Percentiles rank a stretch among this genome's conserved stretches.
Evolutionary conservation across 192 early-diverging fungal species (phyloP).

Genomic region (Linnemannia elongata): DNA sequence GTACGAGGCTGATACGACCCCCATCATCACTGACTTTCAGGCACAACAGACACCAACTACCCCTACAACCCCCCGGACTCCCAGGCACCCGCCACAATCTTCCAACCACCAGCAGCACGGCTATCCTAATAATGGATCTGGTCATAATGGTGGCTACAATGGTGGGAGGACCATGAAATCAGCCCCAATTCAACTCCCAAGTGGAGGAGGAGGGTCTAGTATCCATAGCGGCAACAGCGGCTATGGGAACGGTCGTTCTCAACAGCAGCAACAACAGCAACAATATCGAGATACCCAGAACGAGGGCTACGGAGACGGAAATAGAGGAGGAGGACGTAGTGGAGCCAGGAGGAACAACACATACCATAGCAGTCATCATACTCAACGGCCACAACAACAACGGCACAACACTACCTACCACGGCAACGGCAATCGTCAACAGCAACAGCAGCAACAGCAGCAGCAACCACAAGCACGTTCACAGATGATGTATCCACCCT

Average conservation of each 20-base stretch:
- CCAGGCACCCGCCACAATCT: constrained; percentile 13
- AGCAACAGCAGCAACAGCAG: constrained; percentile 6
- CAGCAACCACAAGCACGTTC: constrained; percentile 28
- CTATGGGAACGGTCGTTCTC: constrained; percentile 1
- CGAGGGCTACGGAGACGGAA: neutral
- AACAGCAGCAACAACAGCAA: constrained; percentile 6
- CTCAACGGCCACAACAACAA: constrained; percentile 25
- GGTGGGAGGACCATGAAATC: constrained; percentile 31
- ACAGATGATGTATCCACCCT: constrained; percentile 36
- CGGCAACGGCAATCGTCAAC: neutral
- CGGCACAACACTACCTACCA: constrained; percentile 29
- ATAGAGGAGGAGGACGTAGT: constrained; percentile 3
- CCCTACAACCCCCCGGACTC: constrained; percentile 27
- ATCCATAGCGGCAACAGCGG: neutral
- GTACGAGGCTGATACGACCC: constrained; percentile 45
- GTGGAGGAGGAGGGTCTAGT: constrained; percentile 3
- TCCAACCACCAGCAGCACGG: constrained; percentile 12
- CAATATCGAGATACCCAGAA: constrained; percentile 1
- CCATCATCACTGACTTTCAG: constrained; percentile 45
- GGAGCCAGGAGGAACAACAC: constrained; percentile 49
- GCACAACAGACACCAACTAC: constrained; percentile 43
- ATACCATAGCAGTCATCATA: constrained; percentile 21
- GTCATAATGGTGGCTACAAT: neutral
- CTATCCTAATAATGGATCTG: neutral
- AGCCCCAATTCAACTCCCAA: constrained; percentile 31